Conservation (phyloP, 2,329 filamentous ascomycete species). For the Aspergillus aculeatus region DNA sequence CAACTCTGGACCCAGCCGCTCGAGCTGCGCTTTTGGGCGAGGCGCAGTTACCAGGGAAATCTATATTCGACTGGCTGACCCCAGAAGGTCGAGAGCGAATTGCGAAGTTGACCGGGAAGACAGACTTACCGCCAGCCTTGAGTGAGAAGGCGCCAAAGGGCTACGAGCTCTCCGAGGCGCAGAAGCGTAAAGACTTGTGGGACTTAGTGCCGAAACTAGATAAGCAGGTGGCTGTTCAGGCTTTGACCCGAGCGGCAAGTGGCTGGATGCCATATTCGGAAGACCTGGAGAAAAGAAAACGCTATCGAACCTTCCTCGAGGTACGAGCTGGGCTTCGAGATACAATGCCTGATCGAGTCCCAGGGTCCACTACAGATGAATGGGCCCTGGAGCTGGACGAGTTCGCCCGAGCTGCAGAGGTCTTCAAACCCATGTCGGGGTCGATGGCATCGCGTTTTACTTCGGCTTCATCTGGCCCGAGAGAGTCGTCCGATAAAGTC, state of each 20-base stretch:
- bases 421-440: constrained; percentile 90
- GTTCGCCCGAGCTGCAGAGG: constrained; percentile 69
- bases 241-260: constrained; percentile 62
- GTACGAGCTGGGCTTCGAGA: constrained; percentile 64
- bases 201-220: constrained; percentile 64
- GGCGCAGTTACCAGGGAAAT: constrained; percentile 79
- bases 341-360: constrained; percentile 57
- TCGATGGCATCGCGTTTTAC: constrained; percentile 94
- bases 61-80: constrained; percentile 90
- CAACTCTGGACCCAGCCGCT: constrained; percentile 70
- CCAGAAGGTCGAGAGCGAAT: constrained; percentile 74
- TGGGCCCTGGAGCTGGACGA: constrained; percentile 78
- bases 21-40: constrained; percentile 82
- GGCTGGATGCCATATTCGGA: constrained; percentile 83
- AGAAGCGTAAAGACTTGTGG: constrained; percentile 59
- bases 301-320: constrained; percentile 81
- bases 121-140: constrained; percentile 72
- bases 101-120: constrained; percentile 70
- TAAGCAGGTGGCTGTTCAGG: constrained; percentile 65
- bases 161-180: constrained; percentile 62
- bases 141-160: constrained; percentile 69
- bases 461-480: constrained; percentile 48
- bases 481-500: constrained; percentile 39
- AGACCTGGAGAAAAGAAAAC: constrained; percentile 71
- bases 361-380: constrained; percentile 61